A percentile compares a stretch with the other conserved stretches of the same genome.
phyloP scores from a whole-genome alignment of 2,329 filamentous ascomycete species.

The Zasmidium angulare region DNA sequence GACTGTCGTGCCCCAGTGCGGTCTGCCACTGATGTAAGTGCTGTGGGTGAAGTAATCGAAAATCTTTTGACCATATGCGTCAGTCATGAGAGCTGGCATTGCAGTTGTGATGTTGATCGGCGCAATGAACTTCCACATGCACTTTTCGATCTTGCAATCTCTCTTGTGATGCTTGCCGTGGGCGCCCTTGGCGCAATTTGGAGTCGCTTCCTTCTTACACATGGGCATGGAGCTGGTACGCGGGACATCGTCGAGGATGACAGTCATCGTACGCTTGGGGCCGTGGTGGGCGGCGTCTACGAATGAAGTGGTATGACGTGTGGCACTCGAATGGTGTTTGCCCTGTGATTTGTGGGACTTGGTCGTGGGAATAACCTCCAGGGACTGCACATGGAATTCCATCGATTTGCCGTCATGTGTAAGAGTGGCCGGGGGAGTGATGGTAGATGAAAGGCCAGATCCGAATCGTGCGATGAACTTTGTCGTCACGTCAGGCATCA shows the following conservation, averaged over 20 bases:
- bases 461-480: background rate
- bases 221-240: background rate
- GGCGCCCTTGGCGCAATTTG: background rate
- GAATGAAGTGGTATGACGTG: background rate
- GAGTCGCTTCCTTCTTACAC: constrained; percentile 2
- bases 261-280: background rate
- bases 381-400: background rate
- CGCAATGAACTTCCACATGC: constrained; percentile 15
- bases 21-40: constrained; percentile 2
- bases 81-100: constrained; percentile 11
- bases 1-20: constrained; percentile 10
- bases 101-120: constrained; percentile 15
- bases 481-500: background rate
- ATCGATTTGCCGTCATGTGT: background rate
- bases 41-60: constrained; percentile 11
- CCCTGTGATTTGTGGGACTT: background rate
- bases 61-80: constrained; percentile 1
- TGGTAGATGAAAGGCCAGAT: background rate
- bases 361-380: background rate
- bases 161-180: constrained; percentile 4
- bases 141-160: constrained; percentile 10
- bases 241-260: background rate
- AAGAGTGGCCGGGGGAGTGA: background rate
- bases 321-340: background rate
- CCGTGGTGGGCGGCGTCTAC: background rate